These are phyloP conservation scores for Glaciozyma martinii DNA, from an alignment of 768 basidiomycete species.

Conservation along the genomic window DNA sequence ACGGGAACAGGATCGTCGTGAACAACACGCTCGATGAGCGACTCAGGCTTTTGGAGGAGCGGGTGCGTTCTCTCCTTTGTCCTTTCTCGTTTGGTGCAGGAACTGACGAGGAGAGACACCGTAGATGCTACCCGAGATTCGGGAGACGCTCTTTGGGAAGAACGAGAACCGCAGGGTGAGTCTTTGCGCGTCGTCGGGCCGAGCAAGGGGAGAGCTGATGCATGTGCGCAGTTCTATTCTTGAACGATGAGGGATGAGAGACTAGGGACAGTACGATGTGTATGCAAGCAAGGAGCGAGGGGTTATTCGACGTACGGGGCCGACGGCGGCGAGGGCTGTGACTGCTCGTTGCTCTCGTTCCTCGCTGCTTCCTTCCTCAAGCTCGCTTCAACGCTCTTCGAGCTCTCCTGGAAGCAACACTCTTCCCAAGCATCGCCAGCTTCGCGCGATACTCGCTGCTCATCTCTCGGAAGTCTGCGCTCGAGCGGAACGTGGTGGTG, in stretches of 20 bases:
- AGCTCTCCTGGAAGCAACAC: no score
- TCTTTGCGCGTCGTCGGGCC: not conserved
- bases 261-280: not conserved
- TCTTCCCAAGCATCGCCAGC: no score
- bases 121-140: slow-evolving; percentile 93
- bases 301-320: not conserved
- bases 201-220: no score
- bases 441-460: no score
- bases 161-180: slow-evolving; percentile 11
- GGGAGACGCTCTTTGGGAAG: slow-evolving; percentile 74
- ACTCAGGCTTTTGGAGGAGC: slow-evolving; percentile 75
- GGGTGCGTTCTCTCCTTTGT: not conserved
- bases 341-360: no score
- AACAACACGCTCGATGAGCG: slow-evolving; percentile 94
- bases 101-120: not conserved
- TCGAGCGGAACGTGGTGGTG: no score
- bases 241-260: not conserved
- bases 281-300: not conserved
- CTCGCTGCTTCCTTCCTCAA: no score
- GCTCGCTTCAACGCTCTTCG: no score
- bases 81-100: not conserved
- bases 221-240: slow-evolving; percentile 2
- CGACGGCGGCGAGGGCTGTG: no score
- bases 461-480: no score
- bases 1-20: slow-evolving; percentile 67